phyloP scores from a whole-genome alignment of 352 stramenopile species.

The Pythium sukuiense region DNA sequence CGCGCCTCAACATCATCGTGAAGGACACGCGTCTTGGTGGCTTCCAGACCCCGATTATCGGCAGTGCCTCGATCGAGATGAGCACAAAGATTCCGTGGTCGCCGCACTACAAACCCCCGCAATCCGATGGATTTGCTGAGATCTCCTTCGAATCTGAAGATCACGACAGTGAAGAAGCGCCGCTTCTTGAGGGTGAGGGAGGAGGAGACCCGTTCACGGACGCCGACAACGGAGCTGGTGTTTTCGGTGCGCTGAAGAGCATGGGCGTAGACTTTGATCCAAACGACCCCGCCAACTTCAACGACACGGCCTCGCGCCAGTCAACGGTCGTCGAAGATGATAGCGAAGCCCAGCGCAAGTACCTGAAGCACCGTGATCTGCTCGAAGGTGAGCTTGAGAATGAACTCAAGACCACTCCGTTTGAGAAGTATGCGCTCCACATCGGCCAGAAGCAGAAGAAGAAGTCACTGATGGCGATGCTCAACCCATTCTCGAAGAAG shows the following conservation, averaged over 20 bases:
- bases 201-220: slow-evolving; percentile 36
- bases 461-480: slow-evolving; percentile 49
- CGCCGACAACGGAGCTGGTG: slow-evolving; percentile 76
- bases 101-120: slow-evolving; percentile 66
- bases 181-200: slow-evolving; percentile 37
- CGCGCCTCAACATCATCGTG: slow-evolving; percentile 88
- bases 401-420: slow-evolving; percentile 82
- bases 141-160: slow-evolving; percentile 67
- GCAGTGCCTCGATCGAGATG: slow-evolving; percentile 85
- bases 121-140: slow-evolving; percentile 65
- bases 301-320: slow-evolving; percentile 48
- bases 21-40: slow-evolving; percentile 88
- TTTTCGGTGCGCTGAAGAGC: slow-evolving; percentile 85
- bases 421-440: slow-evolving; percentile 87
- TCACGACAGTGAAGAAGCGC: slow-evolving; percentile 54
- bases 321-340: slow-evolving; percentile 71
- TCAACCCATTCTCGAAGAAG: slow-evolving; percentile 81
- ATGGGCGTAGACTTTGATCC: slow-evolving; percentile 82
- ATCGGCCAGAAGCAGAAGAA: slow-evolving; percentile 83
- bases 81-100: slow-evolving; percentile 83
- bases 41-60: slow-evolving; percentile 84
- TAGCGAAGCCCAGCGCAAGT: slow-evolving; percentile 63
- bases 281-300: slow-evolving; percentile 46
- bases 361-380: slow-evolving; percentile 73
- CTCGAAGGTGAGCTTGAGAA: slow-evolving; percentile 69